phyloP scores from a whole-genome alignment of 495 filamentous ascomycete species.

The Diplogelasinospora grovesii region DNA sequence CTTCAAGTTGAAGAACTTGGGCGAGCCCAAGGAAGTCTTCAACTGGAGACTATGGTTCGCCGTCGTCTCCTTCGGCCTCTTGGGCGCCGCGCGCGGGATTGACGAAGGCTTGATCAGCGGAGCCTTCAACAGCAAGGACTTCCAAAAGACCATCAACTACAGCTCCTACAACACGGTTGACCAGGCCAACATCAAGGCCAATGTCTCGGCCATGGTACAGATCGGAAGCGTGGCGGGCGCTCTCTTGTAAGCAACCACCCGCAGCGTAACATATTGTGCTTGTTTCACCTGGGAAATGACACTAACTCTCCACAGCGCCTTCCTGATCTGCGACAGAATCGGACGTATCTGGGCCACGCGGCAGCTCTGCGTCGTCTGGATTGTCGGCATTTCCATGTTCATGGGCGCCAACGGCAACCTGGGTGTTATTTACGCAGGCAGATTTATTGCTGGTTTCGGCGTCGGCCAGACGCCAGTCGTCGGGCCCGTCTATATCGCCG shows the following conservation, averaged over 20 bases:
- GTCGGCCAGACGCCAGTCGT: conserved; percentile 64
- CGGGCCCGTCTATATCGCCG: conserved; percentile 53
- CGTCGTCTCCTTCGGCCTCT: conserved; percentile 59
- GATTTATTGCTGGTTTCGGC: conserved; percentile 63
- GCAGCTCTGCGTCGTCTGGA: conserved; percentile 59
- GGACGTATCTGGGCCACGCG: conserved; percentile 65
- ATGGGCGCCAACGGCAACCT: conserved; percentile 55
- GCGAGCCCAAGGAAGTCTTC: conserved; percentile 52
- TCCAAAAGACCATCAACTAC: conserved; percentile 54
- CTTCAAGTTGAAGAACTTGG: conserved; percentile 50
- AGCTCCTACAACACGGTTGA: conserved; percentile 45
- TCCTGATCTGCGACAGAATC: conserved; percentile 60
- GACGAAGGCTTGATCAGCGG: conserved; percentile 67
- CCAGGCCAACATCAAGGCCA: conserved; percentile 56
- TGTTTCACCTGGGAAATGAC: not conserved
- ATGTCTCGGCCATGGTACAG: conserved; percentile 68
- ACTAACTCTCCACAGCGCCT: conserved; percentile 35
- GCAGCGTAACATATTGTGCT: no score
- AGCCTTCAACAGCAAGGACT: conserved; percentile 57
- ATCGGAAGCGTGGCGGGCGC: conserved; percentile 61
- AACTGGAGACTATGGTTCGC: conserved; percentile 63
- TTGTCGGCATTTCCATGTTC: conserved; percentile 61
- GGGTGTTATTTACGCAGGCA: conserved; percentile 57
- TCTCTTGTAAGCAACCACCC: conserved; percentile 43
- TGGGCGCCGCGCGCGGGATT: conserved; percentile 65